Percentiles rank a stretch among this genome's conserved stretches.
phyloP scores from a whole-genome alignment of 306 rosid genomes.

The Psophocarpus tetragonolobus region DNA sequence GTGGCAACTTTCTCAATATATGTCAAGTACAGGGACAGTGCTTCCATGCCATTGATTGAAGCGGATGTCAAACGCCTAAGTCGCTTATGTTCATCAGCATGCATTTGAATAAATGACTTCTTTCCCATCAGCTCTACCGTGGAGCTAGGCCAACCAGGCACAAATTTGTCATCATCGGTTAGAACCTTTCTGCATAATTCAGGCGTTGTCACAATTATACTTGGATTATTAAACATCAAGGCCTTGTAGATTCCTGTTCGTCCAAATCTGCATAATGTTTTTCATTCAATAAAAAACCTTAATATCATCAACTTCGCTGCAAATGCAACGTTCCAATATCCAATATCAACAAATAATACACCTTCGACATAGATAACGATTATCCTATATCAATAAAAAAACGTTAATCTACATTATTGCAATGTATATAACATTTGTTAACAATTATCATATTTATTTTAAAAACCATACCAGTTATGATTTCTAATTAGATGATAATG shows the following conservation, averaged over 20 bases:
- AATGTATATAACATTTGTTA: no score
- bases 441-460: no score
- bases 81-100: slow-evolving; percentile 73
- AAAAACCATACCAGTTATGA: no score
- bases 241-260: slow-evolving; percentile 70
- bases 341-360: no score
- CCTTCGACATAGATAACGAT: no score
- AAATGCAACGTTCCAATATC: no score
- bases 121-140: slow-evolving; percentile 69
- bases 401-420: no score
- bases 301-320: no score
- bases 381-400: no score
- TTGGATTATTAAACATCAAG: slow-evolving; percentile 74
- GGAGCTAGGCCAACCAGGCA: slow-evolving; percentile 75
- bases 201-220: slow-evolving; percentile 68
- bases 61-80: slow-evolving; percentile 69
- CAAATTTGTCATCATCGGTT: slow-evolving; percentile 73
- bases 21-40: slow-evolving; percentile 54
- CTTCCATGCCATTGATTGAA: slow-evolving; percentile 78
- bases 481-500: no score
- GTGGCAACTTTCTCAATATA: slow-evolving; percentile 49
- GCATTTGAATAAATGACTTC: slow-evolving; percentile 65
- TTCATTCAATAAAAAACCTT: no score
- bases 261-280: slow-evolving; percentile 56
- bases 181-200: slow-evolving; percentile 61